Percentiles rank a stretch among this genome's conserved stretches.
Conservation (phyloP, 176 grass and related monocot species). For the Hyparrhenia diplandra region DNA sequence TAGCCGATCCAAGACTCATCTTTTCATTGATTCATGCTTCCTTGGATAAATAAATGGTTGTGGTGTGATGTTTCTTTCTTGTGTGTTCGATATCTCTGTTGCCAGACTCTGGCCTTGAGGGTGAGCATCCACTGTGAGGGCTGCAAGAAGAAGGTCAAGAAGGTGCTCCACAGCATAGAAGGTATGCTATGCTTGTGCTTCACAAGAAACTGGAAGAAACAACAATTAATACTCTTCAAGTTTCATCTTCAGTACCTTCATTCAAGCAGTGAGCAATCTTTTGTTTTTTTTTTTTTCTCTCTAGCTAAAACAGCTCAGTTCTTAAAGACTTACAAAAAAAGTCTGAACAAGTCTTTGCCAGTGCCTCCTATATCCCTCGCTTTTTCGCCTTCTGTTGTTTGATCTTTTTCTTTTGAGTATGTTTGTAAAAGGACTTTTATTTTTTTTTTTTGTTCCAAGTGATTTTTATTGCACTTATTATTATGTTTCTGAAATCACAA, state of each 20-base stretch:
- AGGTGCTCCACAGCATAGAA: slow-evolving; percentile 89
- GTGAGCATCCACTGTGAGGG: slow-evolving; percentile 99
- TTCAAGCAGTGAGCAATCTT: background rate
- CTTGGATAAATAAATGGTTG: background rate
- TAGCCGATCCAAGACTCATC: background rate
- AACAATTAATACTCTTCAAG: background rate
- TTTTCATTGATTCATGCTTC: no score
- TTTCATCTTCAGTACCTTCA: background rate
- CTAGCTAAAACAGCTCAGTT: background rate
- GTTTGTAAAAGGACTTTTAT: background rate
- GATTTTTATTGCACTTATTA: background rate
- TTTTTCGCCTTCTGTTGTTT: background rate
- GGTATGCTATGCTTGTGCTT: background rate
- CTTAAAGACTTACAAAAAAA: background rate
- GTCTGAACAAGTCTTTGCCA: background rate
- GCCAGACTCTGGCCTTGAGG: slow-evolving; percentile 70
- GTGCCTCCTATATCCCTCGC: background rate
- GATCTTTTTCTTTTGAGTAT: background rate
- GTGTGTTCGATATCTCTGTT: background rate
- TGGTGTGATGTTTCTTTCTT: background rate
- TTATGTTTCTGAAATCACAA: background rate
- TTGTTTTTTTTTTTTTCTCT: background rate
- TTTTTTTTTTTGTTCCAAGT: background rate
- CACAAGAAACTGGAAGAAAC: background rate
- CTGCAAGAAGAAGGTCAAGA: slow-evolving; percentile 98